Evolutionary conservation across 371 early-diverging fungal genomes (phyloP).

Genomic region (Rhizopus delemar): DNA sequence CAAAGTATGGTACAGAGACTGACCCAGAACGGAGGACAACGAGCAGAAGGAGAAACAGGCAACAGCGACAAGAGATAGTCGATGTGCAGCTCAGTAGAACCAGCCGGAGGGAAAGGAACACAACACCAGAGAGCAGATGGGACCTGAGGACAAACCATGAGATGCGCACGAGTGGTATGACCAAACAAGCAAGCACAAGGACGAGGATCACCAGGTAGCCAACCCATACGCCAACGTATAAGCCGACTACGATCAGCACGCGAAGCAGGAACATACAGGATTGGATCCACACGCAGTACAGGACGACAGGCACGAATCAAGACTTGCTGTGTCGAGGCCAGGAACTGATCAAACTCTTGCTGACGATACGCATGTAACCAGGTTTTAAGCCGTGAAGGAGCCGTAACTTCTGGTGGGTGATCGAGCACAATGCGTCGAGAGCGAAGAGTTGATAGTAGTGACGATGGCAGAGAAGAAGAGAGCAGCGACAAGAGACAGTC

Average conservation of each 20-base stretch:
- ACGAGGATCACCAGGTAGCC: constrained; percentile 10
- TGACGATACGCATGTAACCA: too few relatives aligned
- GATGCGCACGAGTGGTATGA: too few relatives aligned
- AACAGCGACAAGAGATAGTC: too few relatives aligned
- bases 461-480: neutral
- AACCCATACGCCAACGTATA: constrained; percentile 21
- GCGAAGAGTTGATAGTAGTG: too few relatives aligned
- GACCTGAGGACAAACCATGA: too few relatives aligned
- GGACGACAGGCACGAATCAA: neutral
- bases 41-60: constrained; percentile 2
- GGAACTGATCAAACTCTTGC: neutral
- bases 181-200: too few relatives aligned
- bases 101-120: too few relatives aligned
- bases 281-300: too few relatives aligned
- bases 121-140: too few relatives aligned
- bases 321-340: too few relatives aligned
- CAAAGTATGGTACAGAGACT: neutral
- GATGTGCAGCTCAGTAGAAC: too few relatives aligned
- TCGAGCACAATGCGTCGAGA: neutral
- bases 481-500: constrained; percentile 11
- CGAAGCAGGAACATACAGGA: neutral
- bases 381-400: neutral
- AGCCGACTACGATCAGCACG: constrained; percentile 9
- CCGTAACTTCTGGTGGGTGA: neutral
- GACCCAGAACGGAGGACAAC: neutral